These are phyloP conservation scores for Candida peoriensis DNA, from an alignment of 805 yeast species.

Conservation along the genomic window DNA sequence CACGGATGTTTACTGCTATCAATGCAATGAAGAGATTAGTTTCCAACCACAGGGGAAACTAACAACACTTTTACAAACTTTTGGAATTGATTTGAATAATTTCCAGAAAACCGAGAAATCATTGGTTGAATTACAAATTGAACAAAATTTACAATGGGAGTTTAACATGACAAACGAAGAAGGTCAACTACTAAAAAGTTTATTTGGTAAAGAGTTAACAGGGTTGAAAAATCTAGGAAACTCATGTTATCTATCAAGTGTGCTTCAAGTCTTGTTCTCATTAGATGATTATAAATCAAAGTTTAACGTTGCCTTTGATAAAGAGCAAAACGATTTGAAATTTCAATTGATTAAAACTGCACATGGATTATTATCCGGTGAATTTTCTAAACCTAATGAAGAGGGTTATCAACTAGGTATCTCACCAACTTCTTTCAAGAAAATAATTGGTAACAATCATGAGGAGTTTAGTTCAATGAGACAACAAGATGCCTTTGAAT, in stretches of 20 bases:
- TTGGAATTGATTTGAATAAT: constrained; percentile 58
- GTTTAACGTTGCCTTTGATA: constrained; percentile 29
- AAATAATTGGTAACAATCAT: constrained; percentile 71
- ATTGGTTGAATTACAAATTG: constrained; percentile 83
- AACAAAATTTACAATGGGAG: constrained; percentile 92
- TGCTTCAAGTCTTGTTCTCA: constrained; percentile 63
- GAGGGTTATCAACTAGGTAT: constrained; percentile 65
- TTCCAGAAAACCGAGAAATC: constrained; percentile 78
- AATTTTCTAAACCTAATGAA: constrained; percentile 57
- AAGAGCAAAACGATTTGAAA: constrained; percentile 45
- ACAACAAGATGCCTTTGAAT: constrained; percentile 96
- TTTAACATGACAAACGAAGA: constrained; percentile 70
- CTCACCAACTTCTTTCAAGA: constrained; percentile 70
- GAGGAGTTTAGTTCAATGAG: constrained; percentile 78
- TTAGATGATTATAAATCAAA: constrained; percentile 26
- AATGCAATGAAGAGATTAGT: constrained; percentile 82
- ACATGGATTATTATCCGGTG: constrained; percentile 73
- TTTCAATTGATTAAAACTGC: constrained; percentile 75
- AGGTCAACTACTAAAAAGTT: constrained; percentile 59
- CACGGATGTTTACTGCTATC: constrained; percentile 85
- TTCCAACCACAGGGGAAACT: constrained; percentile 58
- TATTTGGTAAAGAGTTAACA: constrained; percentile 72
- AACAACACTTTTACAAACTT: constrained; percentile 42
- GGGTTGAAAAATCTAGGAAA: constrained; percentile 91
- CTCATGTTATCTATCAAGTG: constrained; percentile 85